A percentile compares a stretch with the other conserved stretches of the same genome.
Evolutionary conservation across 306 rosid species (phyloP).

Genomic region (Cicer judaicum): DNA sequence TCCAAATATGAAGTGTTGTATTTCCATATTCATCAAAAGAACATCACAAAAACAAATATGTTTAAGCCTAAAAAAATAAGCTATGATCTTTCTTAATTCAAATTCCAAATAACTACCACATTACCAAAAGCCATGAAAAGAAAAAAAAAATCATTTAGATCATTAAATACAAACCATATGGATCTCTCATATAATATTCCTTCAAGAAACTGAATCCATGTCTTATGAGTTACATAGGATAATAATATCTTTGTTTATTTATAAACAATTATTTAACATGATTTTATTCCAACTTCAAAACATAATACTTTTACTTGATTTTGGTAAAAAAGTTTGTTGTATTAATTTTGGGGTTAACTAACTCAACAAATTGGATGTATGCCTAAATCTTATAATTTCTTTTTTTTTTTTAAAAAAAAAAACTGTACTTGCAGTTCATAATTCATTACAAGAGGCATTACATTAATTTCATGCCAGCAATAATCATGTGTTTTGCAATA

Average conservation of each 20-base stretch:
- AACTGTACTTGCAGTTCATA: too few relatives aligned
- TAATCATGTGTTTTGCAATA: too few relatives aligned
- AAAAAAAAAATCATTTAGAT: neutral
- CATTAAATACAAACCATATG: neutral
- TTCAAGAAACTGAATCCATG: conserved; percentile 4
- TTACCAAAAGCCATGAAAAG: neutral
- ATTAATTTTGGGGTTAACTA: too few relatives aligned
- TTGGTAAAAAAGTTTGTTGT: too few relatives aligned
- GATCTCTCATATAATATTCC: conserved; percentile 7
- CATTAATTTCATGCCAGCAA: too few relatives aligned
- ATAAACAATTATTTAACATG: neutral
- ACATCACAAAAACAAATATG: conserved; percentile 13
- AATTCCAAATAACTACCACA: conserved; percentile 7
- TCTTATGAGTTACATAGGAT: neutral
- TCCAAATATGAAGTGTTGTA: too few relatives aligned
- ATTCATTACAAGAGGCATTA: too few relatives aligned
- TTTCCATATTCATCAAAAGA: neutral
- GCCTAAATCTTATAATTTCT: too few relatives aligned
- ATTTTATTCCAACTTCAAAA: too few relatives aligned
- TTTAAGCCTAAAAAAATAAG: conserved; percentile 13
- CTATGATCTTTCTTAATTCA: neutral
- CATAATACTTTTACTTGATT: too few relatives aligned
- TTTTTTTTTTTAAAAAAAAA: too few relatives aligned
- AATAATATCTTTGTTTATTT: neutral
- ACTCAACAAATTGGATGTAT: too few relatives aligned